Conservation (phyloP, 164 flowering plant species). For the Nelumbo lutea region DNA sequence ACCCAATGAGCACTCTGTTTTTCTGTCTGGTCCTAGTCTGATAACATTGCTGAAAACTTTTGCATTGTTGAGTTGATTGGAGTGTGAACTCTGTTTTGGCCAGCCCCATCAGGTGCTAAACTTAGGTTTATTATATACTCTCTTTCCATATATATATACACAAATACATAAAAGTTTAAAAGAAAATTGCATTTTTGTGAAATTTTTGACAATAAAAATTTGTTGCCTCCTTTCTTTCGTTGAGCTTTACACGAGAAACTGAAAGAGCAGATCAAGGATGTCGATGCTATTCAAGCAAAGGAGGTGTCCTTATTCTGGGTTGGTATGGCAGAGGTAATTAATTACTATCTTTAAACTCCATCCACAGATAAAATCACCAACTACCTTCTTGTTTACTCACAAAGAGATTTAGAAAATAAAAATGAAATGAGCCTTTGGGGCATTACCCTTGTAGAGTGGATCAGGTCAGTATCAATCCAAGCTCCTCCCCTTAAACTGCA, state of each 20-base stretch:
- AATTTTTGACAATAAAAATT: not conserved
- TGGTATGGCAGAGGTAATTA: constrained; percentile 91
- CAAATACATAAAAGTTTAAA: not conserved
- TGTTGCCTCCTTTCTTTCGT: constrained; percentile 1
- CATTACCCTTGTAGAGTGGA: not conserved
- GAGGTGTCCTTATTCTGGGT: constrained; percentile 68
- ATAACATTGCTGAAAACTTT: not conserved
- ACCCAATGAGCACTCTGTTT: no score
- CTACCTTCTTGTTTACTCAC: no score
- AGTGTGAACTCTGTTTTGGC: not conserved
- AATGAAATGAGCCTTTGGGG: not conserved
- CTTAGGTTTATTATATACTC: no score
- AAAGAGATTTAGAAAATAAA: no score
- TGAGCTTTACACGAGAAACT: constrained; percentile 56
- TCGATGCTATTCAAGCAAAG: constrained; percentile 57
- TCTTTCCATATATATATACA: not conserved
- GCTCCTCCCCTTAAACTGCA: not conserved
- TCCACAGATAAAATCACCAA: not conserved
- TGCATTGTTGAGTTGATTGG: not conserved
- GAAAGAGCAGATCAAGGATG: constrained; percentile 70
- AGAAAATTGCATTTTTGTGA: not conserved
- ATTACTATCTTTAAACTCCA: not conserved
- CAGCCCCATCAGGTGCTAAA: not conserved
- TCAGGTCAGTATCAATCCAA: not conserved
- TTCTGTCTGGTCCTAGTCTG: no score